Evolutionary conservation across 129 eudicot species (phyloP), one percentile per base, ranked within the genome.

Genomic region (Chrysanthemum makinoi): DNA sequence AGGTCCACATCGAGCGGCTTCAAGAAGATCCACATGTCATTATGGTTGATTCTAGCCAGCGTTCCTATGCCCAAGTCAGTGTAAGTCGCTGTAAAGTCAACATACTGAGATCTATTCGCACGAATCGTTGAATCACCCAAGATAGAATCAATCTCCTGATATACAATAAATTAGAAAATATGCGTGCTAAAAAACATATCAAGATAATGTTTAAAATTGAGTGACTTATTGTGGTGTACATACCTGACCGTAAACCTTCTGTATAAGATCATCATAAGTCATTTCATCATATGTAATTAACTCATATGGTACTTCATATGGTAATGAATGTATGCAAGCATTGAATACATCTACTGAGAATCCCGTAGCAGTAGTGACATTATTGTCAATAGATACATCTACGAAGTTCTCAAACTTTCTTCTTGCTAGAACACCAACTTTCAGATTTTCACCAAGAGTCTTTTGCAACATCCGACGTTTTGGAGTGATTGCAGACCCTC

Each of bases 321-420:
- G 68, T 44, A 76, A 78, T 15, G 24, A 10, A 14, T 6, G 46
- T 63, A 83, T 64, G 51, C 79, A 65, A 49, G 87, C 80, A 8
- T 52, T 20, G 64, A 86, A 86, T 12, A 89, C 84, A 35, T 83
- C 96, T 43, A 76, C 64, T 15, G 86, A 83, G 72, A 65, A 89
- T 0, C 96, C 96, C 0, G 30, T 50, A 30, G 55, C 76, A 13
- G 11, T 69, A 10, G 70, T 51, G 1, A 8, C 14, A 16, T 61
- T 59, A 0, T 24, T 74, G 14, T 19, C 4, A 61, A 58, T 4
- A 13, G 5, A 5, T 39, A 12, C 65, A 70, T 70, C 75, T 44
- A 43, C 8, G 3, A 70, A 70, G 75, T 70, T 35, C 43, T 56
- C 19, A 43, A 70, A 70, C 10, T 9, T 43, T 56, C 1, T 3